Evolutionary conservation across 768 basidiomycete genomes (phyloP), one percentile per base, ranked within the genome.

Genomic region (Mycena latifolia): DNA sequence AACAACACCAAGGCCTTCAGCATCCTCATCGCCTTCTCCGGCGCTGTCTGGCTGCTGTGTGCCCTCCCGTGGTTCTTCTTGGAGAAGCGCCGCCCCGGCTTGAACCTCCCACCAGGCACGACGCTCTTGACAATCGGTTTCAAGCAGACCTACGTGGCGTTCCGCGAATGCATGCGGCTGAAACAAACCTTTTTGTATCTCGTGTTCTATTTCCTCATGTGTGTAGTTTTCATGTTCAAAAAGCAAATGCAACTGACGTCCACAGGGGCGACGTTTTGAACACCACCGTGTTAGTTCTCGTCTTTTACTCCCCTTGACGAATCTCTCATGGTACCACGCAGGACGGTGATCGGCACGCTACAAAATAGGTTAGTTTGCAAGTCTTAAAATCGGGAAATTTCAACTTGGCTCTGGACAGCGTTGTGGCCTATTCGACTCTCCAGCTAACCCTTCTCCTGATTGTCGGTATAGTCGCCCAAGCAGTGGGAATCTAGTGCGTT

Each of bases 1-100:
- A 90, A 91, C 74, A 93, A 93, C 71, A 93, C 91, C 3, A 89
- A 84, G 67, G 89, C 89, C 3, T 89, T 93, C 73, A 92, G 90
- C 71, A 85, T 88, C 14, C 78, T 93, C n/a, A 91, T 92, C 66
- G 92, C 92, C 0, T 93, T 92, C 75, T 84, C 90, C 20, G 92
- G 92, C 1, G 92, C 85, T n/a, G 82, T 90, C 10, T 93, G 92
- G 92, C 66, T 91, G 33, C 58, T 88, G 10, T 91, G 88, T 69
- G 89, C 91, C 6, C 70, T 91, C 4, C 92, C 91, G 1, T 92
- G 92, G 92, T 92, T 92, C 70, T 74, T 90, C 45, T 74, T 89
- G 15, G 92, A 92, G 77, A 88, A 90, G 73, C 82, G 86, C 20
- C 82, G 89, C 11, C 89, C 89, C 9, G 91, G 91, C 5, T 78